phyloP scores from a whole-genome alignment of 768 basidiomycete genomes.

The Pisolithus marmoratus region DNA sequence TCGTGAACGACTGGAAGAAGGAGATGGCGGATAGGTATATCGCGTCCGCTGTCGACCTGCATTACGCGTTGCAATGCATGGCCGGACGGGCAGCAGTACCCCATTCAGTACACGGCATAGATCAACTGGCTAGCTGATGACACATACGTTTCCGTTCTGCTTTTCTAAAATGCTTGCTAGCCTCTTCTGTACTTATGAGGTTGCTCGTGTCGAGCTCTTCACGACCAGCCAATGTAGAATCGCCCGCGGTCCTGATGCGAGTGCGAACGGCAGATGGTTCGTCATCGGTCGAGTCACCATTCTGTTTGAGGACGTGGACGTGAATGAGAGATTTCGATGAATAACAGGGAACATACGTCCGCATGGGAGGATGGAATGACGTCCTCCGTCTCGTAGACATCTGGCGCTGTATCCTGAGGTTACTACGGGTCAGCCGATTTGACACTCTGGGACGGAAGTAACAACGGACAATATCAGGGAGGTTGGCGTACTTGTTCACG shows the following conservation, averaged over 20 bases:
- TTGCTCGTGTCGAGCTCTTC: slow-evolving; percentile 70
- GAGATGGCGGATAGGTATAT: slow-evolving; percentile 68
- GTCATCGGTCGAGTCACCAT: slow-evolving; percentile 63
- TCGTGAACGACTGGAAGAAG: slow-evolving; percentile 43
- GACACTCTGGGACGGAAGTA: not conserved
- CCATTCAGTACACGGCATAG: not conserved
- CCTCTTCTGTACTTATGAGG: slow-evolving; percentile 61
- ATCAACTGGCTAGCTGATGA: slow-evolving; percentile 2
- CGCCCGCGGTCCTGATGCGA: slow-evolving; percentile 23
- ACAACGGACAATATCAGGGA: slow-evolving; percentile 83
- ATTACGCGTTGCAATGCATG: not conserved
- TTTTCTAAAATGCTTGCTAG: slow-evolving; percentile 62
- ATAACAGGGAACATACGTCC: slow-evolving; percentile 36
- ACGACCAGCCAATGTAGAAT: slow-evolving; percentile 32
- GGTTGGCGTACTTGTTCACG: slow-evolving; percentile 74
- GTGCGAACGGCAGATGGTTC: slow-evolving; percentile 42
- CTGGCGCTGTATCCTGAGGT: slow-evolving; percentile 78
- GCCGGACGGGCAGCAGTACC: not conserved
- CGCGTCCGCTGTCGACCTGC: slow-evolving; percentile 49
- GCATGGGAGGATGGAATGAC: slow-evolving; percentile 48
- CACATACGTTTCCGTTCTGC: slow-evolving; percentile 58
- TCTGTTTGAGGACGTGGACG: slow-evolving; percentile 31
- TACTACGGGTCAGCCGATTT: slow-evolving; percentile 3
- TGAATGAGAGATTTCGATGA: not conserved
- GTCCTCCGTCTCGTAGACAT: slow-evolving; percentile 91